Evolutionary conservation across 805 yeast species (phyloP), one percentile per base, ranked within the genome.

Genomic region (Kluyveromyces wickerhamii): DNA sequence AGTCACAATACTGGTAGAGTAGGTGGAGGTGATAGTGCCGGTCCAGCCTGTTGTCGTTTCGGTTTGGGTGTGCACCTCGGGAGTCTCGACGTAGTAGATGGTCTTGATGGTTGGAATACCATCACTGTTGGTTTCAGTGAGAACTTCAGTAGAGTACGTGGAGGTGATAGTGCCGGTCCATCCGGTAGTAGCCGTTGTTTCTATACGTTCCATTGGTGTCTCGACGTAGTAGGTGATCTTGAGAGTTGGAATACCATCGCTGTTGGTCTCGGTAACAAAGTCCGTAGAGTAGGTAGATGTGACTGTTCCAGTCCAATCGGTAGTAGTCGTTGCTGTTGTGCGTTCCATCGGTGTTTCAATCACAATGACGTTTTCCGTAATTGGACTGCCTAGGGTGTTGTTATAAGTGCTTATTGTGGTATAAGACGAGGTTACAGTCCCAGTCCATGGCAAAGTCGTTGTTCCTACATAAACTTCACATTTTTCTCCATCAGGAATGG

Each of bases 201-300:
- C 17, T 2, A 19, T 21, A n/a, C 16, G 24, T 5, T 13, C 25
- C 12, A n/a, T 19, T 23, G 48, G 50, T 4, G 48, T 44, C 22
- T 40, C 42, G 8, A 45, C 43, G 20, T 34, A 34, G 36, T 42
- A 42, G 14, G 39, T 14, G 4, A 44, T 40, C 12, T 36, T 29
- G 20, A 39, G 38, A 4, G 45, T 46, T 19, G 28, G 29, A 11
- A 22, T 29, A 11, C 45, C 44, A 31, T 41, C 40, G 3, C 36
- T 7, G 5, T 47, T 47, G 9, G 34, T 34, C 5, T 15, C 13
- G 4, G 37, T 19, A 3, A 29, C 22, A 11, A 29, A 7, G 13
- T 17, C 24, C 6, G 32, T 29, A n/a, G 23, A 12, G 15, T 17
- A 17, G 5, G 32, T 29, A 7, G 14, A 12, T 7, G 32, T 29